phyloP scores from a whole-genome alignment of 768 basidiomycete genomes.

The Russula brevipes region DNA sequence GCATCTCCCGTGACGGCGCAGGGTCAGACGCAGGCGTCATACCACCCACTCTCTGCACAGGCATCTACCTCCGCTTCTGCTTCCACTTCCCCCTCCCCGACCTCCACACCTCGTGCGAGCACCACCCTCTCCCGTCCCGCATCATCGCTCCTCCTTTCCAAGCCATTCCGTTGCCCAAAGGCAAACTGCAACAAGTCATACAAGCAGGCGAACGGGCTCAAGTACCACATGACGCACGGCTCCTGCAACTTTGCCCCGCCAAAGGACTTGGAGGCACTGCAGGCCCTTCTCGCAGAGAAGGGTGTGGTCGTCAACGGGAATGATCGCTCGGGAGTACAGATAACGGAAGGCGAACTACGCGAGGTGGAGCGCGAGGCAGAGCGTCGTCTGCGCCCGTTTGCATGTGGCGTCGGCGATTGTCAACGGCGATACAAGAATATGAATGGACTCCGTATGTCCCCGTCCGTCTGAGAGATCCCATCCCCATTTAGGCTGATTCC shows the following conservation, averaged over 20 bases:
- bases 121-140: conserved; percentile 47
- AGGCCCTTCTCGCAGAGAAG: conserved; percentile 58
- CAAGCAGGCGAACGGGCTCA: conserved; percentile 93
- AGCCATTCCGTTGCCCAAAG: conserved; percentile 92
- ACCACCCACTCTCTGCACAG: conserved; percentile 28
- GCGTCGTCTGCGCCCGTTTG: conserved; percentile 74
- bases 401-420: conserved; percentile 84
- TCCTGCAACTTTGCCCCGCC: conserved; percentile 91
- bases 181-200: conserved; percentile 94
- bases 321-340: conserved; percentile 35
- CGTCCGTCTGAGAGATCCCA: not conserved
- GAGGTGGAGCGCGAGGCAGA: conserved; percentile 84
- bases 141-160: conserved; percentile 63
- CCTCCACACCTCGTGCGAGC: conserved; percentile 36
- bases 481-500: conserved; percentile 14
- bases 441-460: conserved; percentile 71
- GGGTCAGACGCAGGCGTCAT: conserved; percentile 29
- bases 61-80: conserved; percentile 28
- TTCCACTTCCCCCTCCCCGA: conserved; percentile 25
- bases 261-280: conserved; percentile 74
- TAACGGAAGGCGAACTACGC: conserved; percentile 53
- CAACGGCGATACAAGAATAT: conserved; percentile 94
- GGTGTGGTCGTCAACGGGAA: conserved; percentile 34
- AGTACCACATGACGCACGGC: conserved; percentile 92
- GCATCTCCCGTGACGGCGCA: conserved; percentile 31